Conservation (phyloP, 257 asterid species). For the Forsythia viridissima region DNA sequence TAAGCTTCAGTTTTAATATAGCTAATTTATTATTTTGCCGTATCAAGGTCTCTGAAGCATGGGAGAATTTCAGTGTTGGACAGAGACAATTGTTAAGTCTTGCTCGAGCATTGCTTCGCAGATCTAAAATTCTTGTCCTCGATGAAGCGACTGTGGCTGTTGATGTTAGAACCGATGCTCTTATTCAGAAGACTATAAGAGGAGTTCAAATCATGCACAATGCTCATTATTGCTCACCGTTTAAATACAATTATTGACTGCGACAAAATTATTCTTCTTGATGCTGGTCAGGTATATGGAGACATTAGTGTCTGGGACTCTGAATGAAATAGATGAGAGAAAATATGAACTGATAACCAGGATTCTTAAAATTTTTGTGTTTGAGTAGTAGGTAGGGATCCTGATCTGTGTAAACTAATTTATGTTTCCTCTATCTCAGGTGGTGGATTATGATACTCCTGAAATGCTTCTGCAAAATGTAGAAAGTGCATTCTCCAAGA, state of each 20-base stretch:
- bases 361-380: not conserved
- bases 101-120: slow-evolving; percentile 89
- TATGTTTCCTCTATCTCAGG: slow-evolving; percentile 40
- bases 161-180: slow-evolving; percentile 93
- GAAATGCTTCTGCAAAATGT: slow-evolving; percentile 62
- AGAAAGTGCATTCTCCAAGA: slow-evolving; percentile 86
- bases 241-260: slow-evolving; percentile 89
- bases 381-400: not conserved
- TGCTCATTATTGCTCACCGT: slow-evolving; percentile 97
- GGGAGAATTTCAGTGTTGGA: slow-evolving; percentile 98
- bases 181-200: slow-evolving; percentile 91
- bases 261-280: slow-evolving; percentile 78
- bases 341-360: not conserved
- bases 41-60: slow-evolving; percentile 86
- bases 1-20: not conserved
- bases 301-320: not conserved
- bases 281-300: slow-evolving; percentile 80
- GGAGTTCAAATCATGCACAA: slow-evolving; percentile 88
- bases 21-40: slow-evolving; percentile 14
- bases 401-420: not conserved
- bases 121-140: slow-evolving; percentile 95
- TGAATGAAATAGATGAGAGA: not conserved
- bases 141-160: slow-evolving; percentile 99
- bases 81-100: slow-evolving; percentile 91
- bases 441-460: slow-evolving; percentile 80